Evolutionary conservation across 2,329 filamentous ascomycete species (phyloP).

Genomic region (Clarireedia monteithiana): DNA sequence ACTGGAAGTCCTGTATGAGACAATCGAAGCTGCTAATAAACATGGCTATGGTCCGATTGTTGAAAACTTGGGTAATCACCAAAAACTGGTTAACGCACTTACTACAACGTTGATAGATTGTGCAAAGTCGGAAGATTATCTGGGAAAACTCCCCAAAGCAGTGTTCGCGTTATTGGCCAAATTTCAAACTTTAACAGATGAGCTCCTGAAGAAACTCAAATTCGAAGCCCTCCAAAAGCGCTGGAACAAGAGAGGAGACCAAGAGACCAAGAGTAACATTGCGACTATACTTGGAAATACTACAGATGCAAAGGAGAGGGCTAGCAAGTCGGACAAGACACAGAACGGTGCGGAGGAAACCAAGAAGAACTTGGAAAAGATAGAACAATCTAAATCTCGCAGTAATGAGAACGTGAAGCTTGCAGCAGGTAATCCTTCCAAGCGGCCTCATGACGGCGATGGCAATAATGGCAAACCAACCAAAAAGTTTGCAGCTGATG

Average conservation of each 20-base stretch:
- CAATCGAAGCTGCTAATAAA: conserved; percentile 45
- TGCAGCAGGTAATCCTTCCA: conserved; percentile 15
- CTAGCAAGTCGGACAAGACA: conserved; percentile 39
- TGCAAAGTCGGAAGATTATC: conserved; percentile 44
- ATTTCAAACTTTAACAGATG: conserved; percentile 49
- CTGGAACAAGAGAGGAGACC: conserved; percentile 56
- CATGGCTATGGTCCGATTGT: conserved; percentile 48
- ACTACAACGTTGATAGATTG: conserved; percentile 47
- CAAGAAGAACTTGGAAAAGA: conserved; percentile 22
- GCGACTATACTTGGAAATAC: conserved; percentile 43
- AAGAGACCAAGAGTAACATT: conserved; percentile 54
- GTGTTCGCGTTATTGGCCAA: conserved; percentile 54
- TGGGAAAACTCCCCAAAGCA: conserved; percentile 45
- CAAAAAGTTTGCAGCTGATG: conserved; percentile 28
- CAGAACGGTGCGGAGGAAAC: conserved; percentile 19
- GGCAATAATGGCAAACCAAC: conserved; percentile 23
- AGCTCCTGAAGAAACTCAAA: conserved; percentile 54
- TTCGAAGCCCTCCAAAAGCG: conserved; percentile 57
- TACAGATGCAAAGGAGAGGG: conserved; percentile 24
- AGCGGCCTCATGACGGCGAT: conserved; percentile 28
- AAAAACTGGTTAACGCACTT: conserved; percentile 47
- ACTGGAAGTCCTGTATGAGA: conserved; percentile 41
- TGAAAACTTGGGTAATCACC: conserved; percentile 49
- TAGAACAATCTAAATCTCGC: conserved; percentile 21
- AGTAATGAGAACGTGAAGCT: conserved; percentile 14